Percentiles rank a stretch among this genome's conserved stretches.
These are phyloP conservation scores for Pythium brachiatum DNA, from an alignment of 352 stramenopile genomes.

Conservation along the genomic window DNA sequence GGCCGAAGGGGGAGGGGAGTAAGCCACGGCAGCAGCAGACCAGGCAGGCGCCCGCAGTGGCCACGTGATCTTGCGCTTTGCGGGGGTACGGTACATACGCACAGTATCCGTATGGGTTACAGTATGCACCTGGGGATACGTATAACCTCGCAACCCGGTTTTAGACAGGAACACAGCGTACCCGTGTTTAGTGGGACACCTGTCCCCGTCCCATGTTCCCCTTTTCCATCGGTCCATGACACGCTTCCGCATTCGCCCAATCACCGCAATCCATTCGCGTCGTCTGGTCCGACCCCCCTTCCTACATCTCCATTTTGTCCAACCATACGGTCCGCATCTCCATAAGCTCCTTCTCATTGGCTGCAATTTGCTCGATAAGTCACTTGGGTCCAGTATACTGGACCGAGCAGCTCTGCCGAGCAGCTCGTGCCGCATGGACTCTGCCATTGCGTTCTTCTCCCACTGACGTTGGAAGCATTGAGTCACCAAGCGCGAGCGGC, in stretches of 20 bases:
- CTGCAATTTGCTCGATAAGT: not conserved
- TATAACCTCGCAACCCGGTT: not conserved
- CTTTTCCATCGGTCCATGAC: not conserved
- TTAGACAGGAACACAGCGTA: not conserved
- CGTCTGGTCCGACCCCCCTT: constrained; percentile 5
- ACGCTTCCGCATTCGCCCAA: not conserved
- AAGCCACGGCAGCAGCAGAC: constrained; percentile 1
- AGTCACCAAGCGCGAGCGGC: not conserved
- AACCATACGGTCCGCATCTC: not conserved
- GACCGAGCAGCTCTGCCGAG: not conserved
- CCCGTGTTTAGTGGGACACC: not conserved
- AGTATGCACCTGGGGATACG: too few relatives aligned
- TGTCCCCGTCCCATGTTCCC: not conserved
- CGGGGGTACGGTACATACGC: too few relatives aligned
- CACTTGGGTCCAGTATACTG: not conserved
- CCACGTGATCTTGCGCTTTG: too few relatives aligned
- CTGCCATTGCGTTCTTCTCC: constrained; percentile 3
- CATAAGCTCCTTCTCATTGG: not conserved
- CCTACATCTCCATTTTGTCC: not conserved
- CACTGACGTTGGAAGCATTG: not conserved
- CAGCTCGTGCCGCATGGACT: not conserved
- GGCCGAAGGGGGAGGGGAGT: not conserved
- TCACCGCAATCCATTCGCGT: constrained; percentile 7
- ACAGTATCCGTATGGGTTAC: too few relatives aligned
- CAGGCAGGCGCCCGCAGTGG: not conserved